Evolutionary conservation across 2,329 filamentous ascomycete species (phyloP), one percentile per base, ranked within the genome.

Genomic region (Nemania diffusa): DNA sequence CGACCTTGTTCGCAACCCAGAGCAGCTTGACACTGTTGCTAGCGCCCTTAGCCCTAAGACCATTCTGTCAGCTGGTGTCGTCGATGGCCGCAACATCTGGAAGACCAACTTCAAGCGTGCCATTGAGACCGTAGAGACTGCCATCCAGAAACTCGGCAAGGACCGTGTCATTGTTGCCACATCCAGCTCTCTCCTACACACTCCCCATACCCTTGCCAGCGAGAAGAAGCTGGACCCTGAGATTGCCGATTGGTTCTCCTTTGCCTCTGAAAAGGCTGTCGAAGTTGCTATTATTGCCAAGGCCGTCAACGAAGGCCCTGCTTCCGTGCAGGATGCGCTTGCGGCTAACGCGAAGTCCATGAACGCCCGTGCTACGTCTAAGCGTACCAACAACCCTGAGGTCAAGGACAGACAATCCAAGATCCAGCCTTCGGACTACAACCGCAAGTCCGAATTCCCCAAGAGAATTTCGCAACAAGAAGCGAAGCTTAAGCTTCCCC

Each of bases 51-150:
- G 93, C 81, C 84, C 93, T 80, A 93, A 94, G 81, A 97, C 97
- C 80, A 83, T 94, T 75, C 91, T 99, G 73, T 99, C 96, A 73
- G 92, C 90, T 73, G 96, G 96, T 93, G 92, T 99, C 76, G 96
- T 99, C 74, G 94, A 99, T 78, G 96, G 96, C 78, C 94, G 96
- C 79, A 99, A 99, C 89, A 98, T 99, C 88, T 99, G 96, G 96
- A 99, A 99, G 92, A 97, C 94, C 84, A 97, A 98, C 91, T 92
- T 97, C 86, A 92, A 97, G 89, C 90, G 89, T 77, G 94, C 96
- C 78, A 97, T 99, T 73, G 94, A 96, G 87, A 89, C 85, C 72
- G 91, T 96, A 69, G 93, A 98, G 89, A 86, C 89, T 68, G 96
- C 95, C 72, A 86, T 98, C 77, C 93, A 97, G 87, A 88, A 97